phyloP scores from a whole-genome alignment of 805 yeast species.

The Yarrowia phangngaensis region DNA sequence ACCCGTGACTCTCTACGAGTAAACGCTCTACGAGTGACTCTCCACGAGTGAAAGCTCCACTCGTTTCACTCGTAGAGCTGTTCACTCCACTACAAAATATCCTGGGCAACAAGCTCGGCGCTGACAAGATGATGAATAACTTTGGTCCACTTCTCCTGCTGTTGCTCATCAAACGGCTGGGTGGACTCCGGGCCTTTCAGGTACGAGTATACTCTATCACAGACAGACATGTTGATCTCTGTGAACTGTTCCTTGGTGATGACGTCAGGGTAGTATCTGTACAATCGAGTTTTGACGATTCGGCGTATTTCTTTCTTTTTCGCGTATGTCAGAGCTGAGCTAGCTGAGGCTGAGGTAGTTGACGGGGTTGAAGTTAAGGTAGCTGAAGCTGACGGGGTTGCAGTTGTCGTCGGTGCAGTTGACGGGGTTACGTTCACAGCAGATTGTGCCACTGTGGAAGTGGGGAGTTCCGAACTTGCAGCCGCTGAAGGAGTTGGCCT shows the following conservation, averaged over 20 bases:
- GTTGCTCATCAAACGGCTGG: conserved; percentile 2
- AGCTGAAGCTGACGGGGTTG: no score
- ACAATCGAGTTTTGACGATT: conserved; percentile 5
- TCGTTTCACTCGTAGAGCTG: no score
- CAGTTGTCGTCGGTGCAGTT: no score
- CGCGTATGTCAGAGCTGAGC: not conserved
- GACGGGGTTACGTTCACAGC: no score
- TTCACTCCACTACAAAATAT: not conserved
- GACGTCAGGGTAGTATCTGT: conserved; percentile 42
- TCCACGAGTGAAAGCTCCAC: no score
- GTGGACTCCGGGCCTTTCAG: conserved; percentile 27
- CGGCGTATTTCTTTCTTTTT: conserved; percentile 8
- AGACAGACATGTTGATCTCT: conserved; percentile 56
- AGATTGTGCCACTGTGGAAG: no score
- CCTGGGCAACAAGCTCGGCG: conserved; percentile 26
- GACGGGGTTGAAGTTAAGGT: no score
- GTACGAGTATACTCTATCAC: conserved; percentile 50
- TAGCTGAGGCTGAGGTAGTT: no score
- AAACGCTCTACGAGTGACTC: no score
- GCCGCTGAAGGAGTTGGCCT: no score
- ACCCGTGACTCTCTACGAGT: no score
- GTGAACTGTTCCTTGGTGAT: conserved; percentile 50
- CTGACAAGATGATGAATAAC: conserved; percentile 27
- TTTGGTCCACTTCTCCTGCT: conserved; percentile 18
- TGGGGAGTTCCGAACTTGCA: no score